These are phyloP conservation scores for Lanmaoa rubissima DNA, from an alignment of 768 basidiomycete species.

Conservation along the genomic window DNA sequence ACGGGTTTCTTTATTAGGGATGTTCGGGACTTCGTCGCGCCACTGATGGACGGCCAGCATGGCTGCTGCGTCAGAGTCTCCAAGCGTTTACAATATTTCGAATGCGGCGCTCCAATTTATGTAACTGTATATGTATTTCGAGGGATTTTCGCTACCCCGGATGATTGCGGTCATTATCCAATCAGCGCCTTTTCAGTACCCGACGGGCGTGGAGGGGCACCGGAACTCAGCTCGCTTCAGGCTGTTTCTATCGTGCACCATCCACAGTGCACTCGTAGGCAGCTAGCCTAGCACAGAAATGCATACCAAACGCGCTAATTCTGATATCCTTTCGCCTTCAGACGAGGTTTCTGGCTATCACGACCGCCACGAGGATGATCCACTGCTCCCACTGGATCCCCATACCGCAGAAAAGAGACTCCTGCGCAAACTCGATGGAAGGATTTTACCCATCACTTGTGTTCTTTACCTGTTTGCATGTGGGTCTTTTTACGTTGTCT, in stretches of 20 bases:
- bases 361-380: conserved; percentile 16
- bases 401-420: conserved; percentile 48
- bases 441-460: conserved; percentile 71
- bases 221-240: conserved; percentile 1
- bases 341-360: conserved; percentile 1
- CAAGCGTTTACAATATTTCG: too few relatives aligned
- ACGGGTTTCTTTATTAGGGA: too few relatives aligned
- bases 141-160: too few relatives aligned
- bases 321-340: background rate
- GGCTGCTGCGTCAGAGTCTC: too few relatives aligned
- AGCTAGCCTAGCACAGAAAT: conserved; percentile 5
- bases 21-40: too few relatives aligned
- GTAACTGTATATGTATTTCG: too few relatives aligned
- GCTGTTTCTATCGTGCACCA: background rate
- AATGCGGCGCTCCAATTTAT: too few relatives aligned
- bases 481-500: conserved; percentile 34
- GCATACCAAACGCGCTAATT: conserved; percentile 16
- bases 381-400: conserved; percentile 18
- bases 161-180: background rate
- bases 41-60: too few relatives aligned
- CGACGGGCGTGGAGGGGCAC: background rate
- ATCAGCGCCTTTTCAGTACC: background rate
- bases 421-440: conserved; percentile 60
- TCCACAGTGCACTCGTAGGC: background rate
- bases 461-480: conserved; percentile 77